Evolutionary conservation across 768 basidiomycete genomes (phyloP).

Genomic region (Vishniacozyma victoriae): DNA sequence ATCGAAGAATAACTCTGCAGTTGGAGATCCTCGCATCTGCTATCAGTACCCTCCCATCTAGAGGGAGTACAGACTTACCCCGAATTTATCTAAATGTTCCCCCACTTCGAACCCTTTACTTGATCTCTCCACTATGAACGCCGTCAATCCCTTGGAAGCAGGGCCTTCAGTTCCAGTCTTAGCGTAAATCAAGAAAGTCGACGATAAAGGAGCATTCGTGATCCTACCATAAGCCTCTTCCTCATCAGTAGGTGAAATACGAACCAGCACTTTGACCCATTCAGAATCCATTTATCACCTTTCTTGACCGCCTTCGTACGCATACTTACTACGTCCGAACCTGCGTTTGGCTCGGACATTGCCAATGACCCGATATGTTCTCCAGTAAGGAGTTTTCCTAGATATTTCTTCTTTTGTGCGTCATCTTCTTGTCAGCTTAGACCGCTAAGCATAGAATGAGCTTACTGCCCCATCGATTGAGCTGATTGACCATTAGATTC

Average conservation of each 20-base stretch:
- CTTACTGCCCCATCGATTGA: constrained; percentile 38
- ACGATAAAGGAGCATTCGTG: constrained; percentile 87
- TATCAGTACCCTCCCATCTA: neutral
- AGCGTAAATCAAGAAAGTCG: constrained; percentile 87
- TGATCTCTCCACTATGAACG: constrained; percentile 71
- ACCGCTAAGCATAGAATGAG: too few relatives aligned
- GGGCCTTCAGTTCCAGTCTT: constrained; percentile 67
- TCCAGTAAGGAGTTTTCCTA: constrained; percentile 72
- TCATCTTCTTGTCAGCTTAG: constrained; percentile 1
- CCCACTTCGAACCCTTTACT: constrained; percentile 65
- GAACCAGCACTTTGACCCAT: constrained; percentile 90
- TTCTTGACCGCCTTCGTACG: constrained; percentile 68
- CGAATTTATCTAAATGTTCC: constrained; percentile 89
- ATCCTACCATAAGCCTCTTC: constrained; percentile 57
- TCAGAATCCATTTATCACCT: constrained; percentile 44
- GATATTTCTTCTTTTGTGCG: constrained; percentile 75
- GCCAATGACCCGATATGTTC: constrained; percentile 74
- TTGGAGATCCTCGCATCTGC: constrained; percentile 86
- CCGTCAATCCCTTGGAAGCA: constrained; percentile 81
- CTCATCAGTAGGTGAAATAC: neutral
- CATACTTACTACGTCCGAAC: constrained; percentile 97
- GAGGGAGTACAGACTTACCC: constrained; percentile 44
- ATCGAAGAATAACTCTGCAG: constrained; percentile 87
- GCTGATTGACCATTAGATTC: constrained; percentile 42
- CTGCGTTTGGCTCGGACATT: constrained; percentile 88